A percentile compares a stretch with the other conserved stretches of the same genome.
Conservation (phyloP, 2,329 filamentous ascomycete genomes). For the Fusarium nematophilum region DNA sequence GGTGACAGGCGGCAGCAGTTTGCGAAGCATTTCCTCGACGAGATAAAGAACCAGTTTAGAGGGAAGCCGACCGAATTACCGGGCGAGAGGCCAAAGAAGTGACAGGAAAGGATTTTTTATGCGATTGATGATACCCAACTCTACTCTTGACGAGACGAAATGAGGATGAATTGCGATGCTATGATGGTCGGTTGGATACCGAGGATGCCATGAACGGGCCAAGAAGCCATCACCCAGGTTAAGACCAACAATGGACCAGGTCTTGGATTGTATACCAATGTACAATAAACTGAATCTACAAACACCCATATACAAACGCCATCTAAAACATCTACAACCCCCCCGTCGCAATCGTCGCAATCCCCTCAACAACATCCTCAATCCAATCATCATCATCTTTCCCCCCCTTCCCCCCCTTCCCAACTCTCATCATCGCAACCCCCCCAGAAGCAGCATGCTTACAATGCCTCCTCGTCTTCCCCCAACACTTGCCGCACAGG, state of each 20-base stretch:
- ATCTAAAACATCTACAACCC: neutral
- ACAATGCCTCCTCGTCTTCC: constrained; percentile 24
- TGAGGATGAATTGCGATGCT: no score
- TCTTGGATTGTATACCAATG: no score
- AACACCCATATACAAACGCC: neutral
- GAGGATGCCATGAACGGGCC: no score
- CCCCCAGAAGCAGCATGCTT: constrained; percentile 26
- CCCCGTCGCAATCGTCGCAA: constrained; percentile 4
- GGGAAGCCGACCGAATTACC: constrained; percentile 57
- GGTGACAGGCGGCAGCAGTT: constrained; percentile 48
- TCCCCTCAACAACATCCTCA: constrained; percentile 1
- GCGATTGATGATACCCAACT: constrained; percentile 16
- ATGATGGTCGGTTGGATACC: neutral
- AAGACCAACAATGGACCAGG: no score
- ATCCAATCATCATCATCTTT: neutral
- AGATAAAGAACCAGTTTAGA: constrained; percentile 62
- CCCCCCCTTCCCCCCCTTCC: neutral
- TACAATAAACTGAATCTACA: no score
- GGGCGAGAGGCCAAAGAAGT: constrained; percentile 42
- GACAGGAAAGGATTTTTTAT: constrained; percentile 3
- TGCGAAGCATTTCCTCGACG: constrained; percentile 60
- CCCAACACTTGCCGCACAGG: constrained; percentile 33
- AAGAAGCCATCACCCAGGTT: no score
- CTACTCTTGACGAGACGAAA: constrained; percentile 10
- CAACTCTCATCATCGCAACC: constrained; percentile 29